Percentiles rank a stretch among this genome's conserved stretches.
Evolutionary conservation across 2,329 filamentous ascomycete species (phyloP).

Genomic region (Diplocarpon mali): DNA sequence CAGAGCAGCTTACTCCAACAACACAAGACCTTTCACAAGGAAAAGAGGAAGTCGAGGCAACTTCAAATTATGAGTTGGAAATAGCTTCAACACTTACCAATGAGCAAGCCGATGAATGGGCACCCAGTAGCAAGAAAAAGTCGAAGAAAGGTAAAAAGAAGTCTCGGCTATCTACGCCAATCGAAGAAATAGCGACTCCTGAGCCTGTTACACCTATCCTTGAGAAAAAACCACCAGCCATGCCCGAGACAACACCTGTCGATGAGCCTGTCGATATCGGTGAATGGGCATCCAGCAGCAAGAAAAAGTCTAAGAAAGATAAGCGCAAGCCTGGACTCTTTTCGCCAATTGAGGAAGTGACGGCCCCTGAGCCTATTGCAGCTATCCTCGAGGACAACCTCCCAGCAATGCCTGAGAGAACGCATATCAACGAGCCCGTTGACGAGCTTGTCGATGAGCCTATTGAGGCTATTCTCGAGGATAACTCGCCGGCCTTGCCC

Average conservation of each 20-base stretch:
- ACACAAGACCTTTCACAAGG: neutral
- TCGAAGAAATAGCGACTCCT: neutral
- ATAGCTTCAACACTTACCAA: neutral
- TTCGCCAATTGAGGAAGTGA: neutral
- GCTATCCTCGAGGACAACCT: too few relatives aligned
- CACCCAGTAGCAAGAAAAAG: conserved; percentile 6
- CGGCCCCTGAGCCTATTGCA: neutral
- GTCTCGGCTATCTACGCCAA: conserved; percentile 5
- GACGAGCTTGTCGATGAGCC: too few relatives aligned
- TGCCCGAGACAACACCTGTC: too few relatives aligned
- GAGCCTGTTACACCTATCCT: too few relatives aligned
- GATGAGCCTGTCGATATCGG: too few relatives aligned
- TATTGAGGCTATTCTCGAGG: neutral
- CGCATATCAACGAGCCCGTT: conserved; percentile 7
- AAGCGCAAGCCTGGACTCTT: conserved; percentile 16
- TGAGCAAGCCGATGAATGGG: neutral
- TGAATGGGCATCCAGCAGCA: neutral
- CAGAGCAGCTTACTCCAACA: neutral
- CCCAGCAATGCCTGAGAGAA: too few relatives aligned
- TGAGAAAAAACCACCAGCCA: too few relatives aligned
- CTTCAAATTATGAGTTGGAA: neutral
- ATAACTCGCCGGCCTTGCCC: neutral
- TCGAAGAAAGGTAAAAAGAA: conserved; percentile 22
- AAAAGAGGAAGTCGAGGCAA: neutral
- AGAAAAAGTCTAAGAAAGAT: conserved; percentile 20